These are phyloP conservation scores for Fusarium graminum DNA, from an alignment of 2,329 filamentous ascomycete genomes.

Conservation along the genomic window DNA sequence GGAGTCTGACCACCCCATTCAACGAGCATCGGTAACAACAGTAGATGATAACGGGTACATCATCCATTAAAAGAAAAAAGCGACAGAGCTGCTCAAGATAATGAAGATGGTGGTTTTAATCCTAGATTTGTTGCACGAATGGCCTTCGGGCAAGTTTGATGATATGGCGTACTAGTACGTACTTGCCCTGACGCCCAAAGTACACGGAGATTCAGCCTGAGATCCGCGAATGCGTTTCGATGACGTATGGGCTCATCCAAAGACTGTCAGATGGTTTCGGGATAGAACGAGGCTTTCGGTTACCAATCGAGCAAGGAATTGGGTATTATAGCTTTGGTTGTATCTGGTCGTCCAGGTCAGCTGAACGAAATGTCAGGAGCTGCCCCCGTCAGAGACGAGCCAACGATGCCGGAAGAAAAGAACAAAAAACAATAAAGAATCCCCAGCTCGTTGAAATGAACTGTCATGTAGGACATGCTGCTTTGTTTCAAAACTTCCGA, in stretches of 20 bases:
- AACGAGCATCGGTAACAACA: neutral
- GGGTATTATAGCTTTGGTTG: conserved; percentile 8
- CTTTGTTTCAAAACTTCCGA: conserved; percentile 38
- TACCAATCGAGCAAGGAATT: conserved; percentile 6
- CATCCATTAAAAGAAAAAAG: conserved; percentile 4
- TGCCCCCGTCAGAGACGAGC: neutral
- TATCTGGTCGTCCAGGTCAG: neutral
- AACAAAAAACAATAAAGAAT: neutral
- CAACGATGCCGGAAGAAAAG: neutral
- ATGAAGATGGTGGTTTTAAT: conserved; percentile 4
- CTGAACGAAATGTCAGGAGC: neutral
- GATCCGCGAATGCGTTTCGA: conserved; percentile 7
- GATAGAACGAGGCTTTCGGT: conserved; percentile 1
- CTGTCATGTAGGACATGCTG: conserved; percentile 15
- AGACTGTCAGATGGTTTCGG: conserved; percentile 36
- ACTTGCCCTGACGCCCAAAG: conserved; percentile 8
- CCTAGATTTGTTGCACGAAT: conserved; percentile 19
- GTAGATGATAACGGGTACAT: conserved; percentile 6
- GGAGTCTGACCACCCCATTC: conserved; percentile 31
- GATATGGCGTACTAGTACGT: conserved; percentile 5
- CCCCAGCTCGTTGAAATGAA: neutral
- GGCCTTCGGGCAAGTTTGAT: conserved; percentile 7
- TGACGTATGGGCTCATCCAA: conserved; percentile 21
- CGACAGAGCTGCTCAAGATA: conserved; percentile 12
- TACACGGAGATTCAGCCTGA: conserved; percentile 5